Evolutionary conservation across 2,329 filamentous ascomycete genomes (phyloP).

Genomic region (Pseudocercospora fuligena): DNA sequence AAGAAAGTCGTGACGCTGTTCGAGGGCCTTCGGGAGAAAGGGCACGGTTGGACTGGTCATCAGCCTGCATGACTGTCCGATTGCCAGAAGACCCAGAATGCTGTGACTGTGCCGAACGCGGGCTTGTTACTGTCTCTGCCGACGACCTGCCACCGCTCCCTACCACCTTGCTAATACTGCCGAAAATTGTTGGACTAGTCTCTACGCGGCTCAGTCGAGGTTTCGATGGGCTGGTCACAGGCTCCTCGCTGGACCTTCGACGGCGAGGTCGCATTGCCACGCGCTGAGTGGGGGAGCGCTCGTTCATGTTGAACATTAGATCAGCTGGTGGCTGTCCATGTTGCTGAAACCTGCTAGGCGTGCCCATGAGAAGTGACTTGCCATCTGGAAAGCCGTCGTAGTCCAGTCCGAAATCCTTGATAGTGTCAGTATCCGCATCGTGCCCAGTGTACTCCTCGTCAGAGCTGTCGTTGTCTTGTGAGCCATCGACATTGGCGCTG

Average conservation of each 20-base stretch:
- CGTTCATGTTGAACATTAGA: constrained; percentile 32
- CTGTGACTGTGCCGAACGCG: constrained; percentile 26
- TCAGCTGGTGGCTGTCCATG: constrained; percentile 31
- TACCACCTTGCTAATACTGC: constrained; percentile 23
- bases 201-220: constrained; percentile 37
- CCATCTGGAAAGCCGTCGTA: constrained; percentile 42
- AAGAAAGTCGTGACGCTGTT: constrained; percentile 10
- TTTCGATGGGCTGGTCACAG: constrained; percentile 28
- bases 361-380: constrained; percentile 41
- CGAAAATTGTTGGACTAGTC: constrained; percentile 34
- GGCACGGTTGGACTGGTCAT: constrained; percentile 16
- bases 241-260: constrained; percentile 36
- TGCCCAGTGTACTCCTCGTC: constrained; percentile 25
- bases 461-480: constrained; percentile 23
- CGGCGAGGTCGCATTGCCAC: constrained; percentile 21
- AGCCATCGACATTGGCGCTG: constrained; percentile 20
- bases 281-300: constrained; percentile 23
- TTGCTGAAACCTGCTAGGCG: constrained; percentile 43
- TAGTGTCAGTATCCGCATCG: constrained; percentile 23
- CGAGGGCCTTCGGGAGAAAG: constrained; percentile 23
- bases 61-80: constrained; percentile 31
- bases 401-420: constrained; percentile 30
- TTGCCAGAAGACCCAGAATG: constrained; percentile 36
- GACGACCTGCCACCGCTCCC: constrained; percentile 26
- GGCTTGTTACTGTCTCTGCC: constrained; percentile 28